Base-by-base conservation (phyloP, 805 yeast genomes). In the Zygoascus biomembranicola region DNA sequence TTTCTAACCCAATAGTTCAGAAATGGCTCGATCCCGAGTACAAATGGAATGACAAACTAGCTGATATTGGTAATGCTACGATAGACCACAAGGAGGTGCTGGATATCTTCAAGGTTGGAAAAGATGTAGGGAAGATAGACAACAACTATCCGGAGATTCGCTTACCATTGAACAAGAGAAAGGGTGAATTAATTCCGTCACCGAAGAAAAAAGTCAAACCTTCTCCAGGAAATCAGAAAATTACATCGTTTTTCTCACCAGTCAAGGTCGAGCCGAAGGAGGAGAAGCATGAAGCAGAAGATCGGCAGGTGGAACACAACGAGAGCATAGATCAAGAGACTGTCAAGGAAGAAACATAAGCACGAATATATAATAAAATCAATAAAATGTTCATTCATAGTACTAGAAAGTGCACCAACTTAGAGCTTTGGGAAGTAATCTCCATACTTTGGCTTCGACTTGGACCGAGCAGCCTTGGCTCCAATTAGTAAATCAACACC, bases 81-180 rank as follows among this genome's bases (percentile, higher is more conserved):
- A 70, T 68, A 28, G 82, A 76, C 19, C 90, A 88, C 11, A 94
- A 94, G 1, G 84, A 81, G 47, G 74, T 79, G 0, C n/a, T 46
- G 49, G 49, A 32, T 13, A 31, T 46, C 10, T 32, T 85, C 50
- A 69, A 73, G 31, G 95, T 88, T 1, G 65, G 76, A 2, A 70
- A 68, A 28, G 82, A 76, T 19, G 90, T 88, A 10, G 94, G 94
- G 1, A 84, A 80, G 46, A 74, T 79, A 0, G 61, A 69, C 1
- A 76, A 73, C 50, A 78, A 85, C 43, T 75, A 75, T 1, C 65
- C 65, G n/a, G 60, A 70, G 11, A 65, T 79, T 52, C 68, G 71
- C 8, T 58, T 69, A 54, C 71, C 69, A 26, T 35, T 64, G 20
- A 55, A 53, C 43, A 31, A 35, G 46, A 50, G 43, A 46, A 32